Conservation (phyloP, 306 rosid species). For the Cucurbita argyrosperma region DNA sequence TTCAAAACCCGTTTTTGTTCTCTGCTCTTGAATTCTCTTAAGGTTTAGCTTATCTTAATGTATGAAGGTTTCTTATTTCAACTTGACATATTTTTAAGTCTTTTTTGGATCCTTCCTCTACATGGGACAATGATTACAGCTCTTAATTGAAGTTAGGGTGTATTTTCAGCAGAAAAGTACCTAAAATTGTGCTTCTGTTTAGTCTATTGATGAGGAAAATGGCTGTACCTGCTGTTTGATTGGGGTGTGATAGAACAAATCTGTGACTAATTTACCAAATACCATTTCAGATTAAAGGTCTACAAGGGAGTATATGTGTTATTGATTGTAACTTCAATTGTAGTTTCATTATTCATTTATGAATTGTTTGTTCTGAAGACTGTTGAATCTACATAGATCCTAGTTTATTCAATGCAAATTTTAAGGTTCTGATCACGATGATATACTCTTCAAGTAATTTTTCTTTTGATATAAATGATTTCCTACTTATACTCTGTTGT, state of each 20-base stretch:
- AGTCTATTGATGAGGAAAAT: background rate
- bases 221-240: background rate
- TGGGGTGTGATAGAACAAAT: background rate
- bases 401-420: background rate
- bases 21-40: background rate
- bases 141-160: background rate
- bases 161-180: background rate
- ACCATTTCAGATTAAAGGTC: background rate
- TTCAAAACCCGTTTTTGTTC: background rate
- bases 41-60: background rate
- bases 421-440: background rate
- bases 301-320: background rate
- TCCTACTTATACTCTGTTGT: background rate
- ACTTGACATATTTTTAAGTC: background rate
- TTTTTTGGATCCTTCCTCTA: background rate
- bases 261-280: background rate
- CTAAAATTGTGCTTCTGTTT: background rate
- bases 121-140: background rate
- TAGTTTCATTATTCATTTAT: background rate
- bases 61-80: background rate
- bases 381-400: background rate
- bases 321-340: background rate
- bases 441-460: background rate
- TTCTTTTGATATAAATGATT: background rate
- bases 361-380: background rate